Conservation (phyloP, 148 eudicot species). For the Vaccinium darrowii region DNA sequence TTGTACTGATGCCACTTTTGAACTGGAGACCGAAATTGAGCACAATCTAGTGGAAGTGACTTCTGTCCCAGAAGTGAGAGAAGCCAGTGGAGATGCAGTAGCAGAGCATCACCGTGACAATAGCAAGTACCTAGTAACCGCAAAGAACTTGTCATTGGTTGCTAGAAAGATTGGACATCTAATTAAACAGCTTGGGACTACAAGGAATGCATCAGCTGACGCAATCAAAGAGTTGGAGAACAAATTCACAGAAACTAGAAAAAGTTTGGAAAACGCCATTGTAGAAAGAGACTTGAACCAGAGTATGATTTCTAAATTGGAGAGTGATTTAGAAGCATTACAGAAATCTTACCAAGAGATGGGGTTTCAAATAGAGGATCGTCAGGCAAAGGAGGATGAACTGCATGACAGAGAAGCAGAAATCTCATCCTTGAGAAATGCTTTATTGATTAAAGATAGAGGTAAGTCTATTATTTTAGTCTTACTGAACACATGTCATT, state of each 20-base stretch:
- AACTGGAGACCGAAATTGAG: conserved; percentile 38
- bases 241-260: conserved; percentile 46
- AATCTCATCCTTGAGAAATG: conserved; percentile 38
- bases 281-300: conserved; percentile 52
- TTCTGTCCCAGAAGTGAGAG: conserved; percentile 26
- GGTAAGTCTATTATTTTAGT: conserved; percentile 42
- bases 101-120: conserved; percentile 23
- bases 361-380: conserved; percentile 43
- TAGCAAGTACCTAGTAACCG: conserved; percentile 31
- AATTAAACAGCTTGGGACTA: conserved; percentile 39
- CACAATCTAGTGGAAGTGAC: conserved; percentile 27
- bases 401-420: conserved; percentile 56
- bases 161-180: conserved; percentile 48
- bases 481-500: background rate
- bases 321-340: conserved; percentile 49
- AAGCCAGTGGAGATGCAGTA: conserved; percentile 20
- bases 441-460: conserved; percentile 39
- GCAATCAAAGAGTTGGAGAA: conserved; percentile 47
- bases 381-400: conserved; percentile 44
- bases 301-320: conserved; percentile 48
- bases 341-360: conserved; percentile 52
- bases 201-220: conserved; percentile 29
- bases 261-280: conserved; percentile 35
- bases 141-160: conserved; percentile 46
- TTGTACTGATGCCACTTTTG: conserved; percentile 53